Percentiles rank a stretch among this genome's conserved stretches.
Conservation (phyloP, 2,329 filamentous ascomycete genomes). For the Ampelomyces quisqualis region DNA sequence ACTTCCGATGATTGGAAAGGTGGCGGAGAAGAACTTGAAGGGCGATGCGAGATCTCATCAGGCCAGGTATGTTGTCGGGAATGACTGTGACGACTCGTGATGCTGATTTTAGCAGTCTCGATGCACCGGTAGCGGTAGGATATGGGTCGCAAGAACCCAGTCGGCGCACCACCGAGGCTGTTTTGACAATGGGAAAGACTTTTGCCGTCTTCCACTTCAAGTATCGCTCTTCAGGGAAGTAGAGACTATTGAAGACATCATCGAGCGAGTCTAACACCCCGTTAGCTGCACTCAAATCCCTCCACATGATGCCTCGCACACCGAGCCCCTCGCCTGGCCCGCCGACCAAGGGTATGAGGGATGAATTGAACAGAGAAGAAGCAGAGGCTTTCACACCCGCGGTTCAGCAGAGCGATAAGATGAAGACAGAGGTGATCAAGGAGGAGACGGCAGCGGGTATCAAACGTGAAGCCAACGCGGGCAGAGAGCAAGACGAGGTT, state of each 20-base stretch:
- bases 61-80: constrained; percentile 1
- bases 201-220: constrained; percentile 19
- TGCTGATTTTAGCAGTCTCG: background rate
- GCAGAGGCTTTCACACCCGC: background rate
- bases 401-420: background rate
- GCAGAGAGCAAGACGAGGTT: constrained; percentile 1
- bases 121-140: background rate
- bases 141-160: background rate
- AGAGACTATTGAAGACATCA: background rate
- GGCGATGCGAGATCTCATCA: constrained; percentile 6
- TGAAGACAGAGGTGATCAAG: too few relatives aligned
- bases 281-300: constrained; percentile 22
- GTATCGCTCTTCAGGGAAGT: constrained; percentile 16
- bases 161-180: background rate
- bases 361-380: constrained; percentile 1
- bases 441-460: background rate
- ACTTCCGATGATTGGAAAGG: background rate
- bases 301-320: constrained; percentile 25
- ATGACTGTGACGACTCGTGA: background rate
- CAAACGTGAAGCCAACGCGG: constrained; percentile 4
- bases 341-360: background rate
- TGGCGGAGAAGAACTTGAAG: constrained; percentile 10
- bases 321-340: constrained; percentile 16
- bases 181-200: constrained; percentile 2
- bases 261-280: background rate